Base-by-base conservation (phyloP, 768 basidiomycete species). In the Leccinum rimulosum region DNA sequence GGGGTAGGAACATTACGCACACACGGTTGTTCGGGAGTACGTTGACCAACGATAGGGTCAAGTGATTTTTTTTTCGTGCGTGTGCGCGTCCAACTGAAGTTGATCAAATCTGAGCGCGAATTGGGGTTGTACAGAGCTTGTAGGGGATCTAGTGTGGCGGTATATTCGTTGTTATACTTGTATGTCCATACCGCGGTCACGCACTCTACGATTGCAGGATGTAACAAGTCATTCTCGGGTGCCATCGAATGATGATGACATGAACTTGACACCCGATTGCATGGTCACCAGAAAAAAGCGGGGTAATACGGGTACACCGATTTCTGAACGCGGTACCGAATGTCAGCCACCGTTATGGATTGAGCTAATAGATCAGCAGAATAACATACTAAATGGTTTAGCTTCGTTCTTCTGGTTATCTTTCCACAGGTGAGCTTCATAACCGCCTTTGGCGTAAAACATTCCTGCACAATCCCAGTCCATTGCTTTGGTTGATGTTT, bases 281-380 rank as follows among this genome's bases (percentile, higher is more conserved):
- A 86, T 86, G 0, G 89, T 91, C 19, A 91, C 89, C 33, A 91
- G 81, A 76, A 92, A 91, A 74, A 93, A 93, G 27, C 89, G 87
- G 14, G 91, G 89, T 33, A 92, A 77, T 59, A 91, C 90, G 28
- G 86, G 87, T 47, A 86, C 82, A 53, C 86, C 86, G 61, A 93
- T 89, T 76, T 93, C 91, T 93, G 69, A 22, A 56, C 14, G 50
- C 55, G 36, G 27, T 58, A 64, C 56, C 45, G 35, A 47, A 54
- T 35, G 28, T 47, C 56, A 62, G 48, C 4, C 11, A 33, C 33
- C 28, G 38, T 50, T 56, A 30, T 50, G 43, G 63, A 38, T 35
- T 3, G 22, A 51, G 53, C 22, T 22, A 22, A 22, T 22, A 22
- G 22, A 22, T 22, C 22, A 22, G 22, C 22, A 22, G 22, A 22